A percentile compares a stretch with the other conserved stretches of the same genome.
These are phyloP conservation scores for Thermothelomyces thermophilus DNA, from an alignment of 2,329 filamentous ascomycete species.

Conservation along the genomic window DNA sequence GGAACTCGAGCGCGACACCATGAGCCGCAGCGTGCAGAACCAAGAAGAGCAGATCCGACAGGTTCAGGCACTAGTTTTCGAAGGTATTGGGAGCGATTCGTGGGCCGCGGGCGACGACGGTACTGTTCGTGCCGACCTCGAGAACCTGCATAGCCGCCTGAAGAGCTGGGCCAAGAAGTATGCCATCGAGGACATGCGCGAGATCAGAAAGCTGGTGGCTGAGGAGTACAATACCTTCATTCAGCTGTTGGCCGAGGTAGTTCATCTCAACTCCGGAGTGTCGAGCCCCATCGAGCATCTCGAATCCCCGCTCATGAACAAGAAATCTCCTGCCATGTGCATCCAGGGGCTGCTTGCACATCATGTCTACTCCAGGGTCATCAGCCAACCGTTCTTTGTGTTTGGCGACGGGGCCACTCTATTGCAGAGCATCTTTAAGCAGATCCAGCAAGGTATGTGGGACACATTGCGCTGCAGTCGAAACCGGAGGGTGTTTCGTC, in stretches of 20 bases:
- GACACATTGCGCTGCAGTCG: too few relatives aligned
- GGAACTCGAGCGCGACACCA: not conserved
- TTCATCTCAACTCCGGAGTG: not conserved
- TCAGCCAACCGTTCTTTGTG: constrained; percentile 7
- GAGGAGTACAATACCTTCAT: not conserved
- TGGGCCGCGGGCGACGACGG: constrained; percentile 9
- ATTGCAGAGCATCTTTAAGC: not conserved
- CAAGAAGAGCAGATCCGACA: constrained; percentile 9
- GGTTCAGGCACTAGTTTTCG: constrained; percentile 7
- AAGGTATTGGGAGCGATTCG: constrained; percentile 2
- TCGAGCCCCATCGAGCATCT: not conserved
- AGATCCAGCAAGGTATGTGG: not conserved
- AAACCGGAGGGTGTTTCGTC: too few relatives aligned
- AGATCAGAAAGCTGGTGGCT: not conserved
- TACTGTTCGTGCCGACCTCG: constrained; percentile 7
- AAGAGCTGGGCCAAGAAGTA: constrained; percentile 11
- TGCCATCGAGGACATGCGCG: not conserved
- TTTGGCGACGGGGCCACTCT: not conserved
- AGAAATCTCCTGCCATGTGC: constrained; percentile 6
- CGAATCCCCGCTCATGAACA: constrained; percentile 2
- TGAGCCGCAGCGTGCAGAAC: constrained; percentile 1
- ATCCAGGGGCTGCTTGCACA: constrained; percentile 4
- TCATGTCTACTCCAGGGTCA: constrained; percentile 3
- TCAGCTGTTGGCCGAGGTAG: not conserved
- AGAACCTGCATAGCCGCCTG: constrained; percentile 5